phyloP scores from a whole-genome alignment of 2,329 filamentous ascomycete species.

The Fusarium sp. region DNA sequence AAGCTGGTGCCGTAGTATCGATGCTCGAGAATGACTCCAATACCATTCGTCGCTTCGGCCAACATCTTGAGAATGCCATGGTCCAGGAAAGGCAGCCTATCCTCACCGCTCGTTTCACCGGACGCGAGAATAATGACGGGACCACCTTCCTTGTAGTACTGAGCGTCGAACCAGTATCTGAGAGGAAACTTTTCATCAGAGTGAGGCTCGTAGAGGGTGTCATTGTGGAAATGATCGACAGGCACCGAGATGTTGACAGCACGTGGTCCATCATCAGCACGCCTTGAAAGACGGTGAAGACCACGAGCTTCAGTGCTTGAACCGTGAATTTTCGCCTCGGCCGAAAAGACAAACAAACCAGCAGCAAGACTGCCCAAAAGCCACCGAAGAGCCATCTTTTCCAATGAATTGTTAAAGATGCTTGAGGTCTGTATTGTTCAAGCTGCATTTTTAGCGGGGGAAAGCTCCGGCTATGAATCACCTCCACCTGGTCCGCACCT shows the following conservation, averaged over 20 bases:
- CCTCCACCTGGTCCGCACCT: not conserved
- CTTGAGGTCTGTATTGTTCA: not conserved
- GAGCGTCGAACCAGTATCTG: constrained; percentile 86
- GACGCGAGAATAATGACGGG: constrained; percentile 82
- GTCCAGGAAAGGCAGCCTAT: constrained; percentile 75
- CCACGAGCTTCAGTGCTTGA: not conserved
- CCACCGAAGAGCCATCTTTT: constrained; percentile 22
- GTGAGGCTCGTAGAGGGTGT: constrained; percentile 82
- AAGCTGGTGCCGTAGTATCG: constrained; percentile 86
- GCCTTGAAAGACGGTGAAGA: not conserved
- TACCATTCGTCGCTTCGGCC: constrained; percentile 75
- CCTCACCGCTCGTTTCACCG: constrained; percentile 76
- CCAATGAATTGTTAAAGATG: not conserved
- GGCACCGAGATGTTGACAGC: constrained; percentile 57
- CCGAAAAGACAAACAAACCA: constrained; percentile 11
- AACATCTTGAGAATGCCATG: constrained; percentile 82
- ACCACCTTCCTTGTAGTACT: constrained; percentile 79
- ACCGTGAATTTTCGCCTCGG: not conserved
- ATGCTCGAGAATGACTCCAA: constrained; percentile 87
- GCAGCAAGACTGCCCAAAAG: constrained; percentile 14
- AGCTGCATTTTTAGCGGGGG: constrained; percentile 2
- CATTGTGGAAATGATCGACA: constrained; percentile 87
- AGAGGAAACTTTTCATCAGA: constrained; percentile 74
- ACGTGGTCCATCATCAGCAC: constrained; percentile 1
- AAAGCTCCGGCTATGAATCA: not conserved